Percentiles rank a stretch among this genome's conserved stretches.
These are phyloP conservation scores for Mucor indicus DNA, from an alignment of 371 early-diverging fungal genomes.

Conservation along the genomic window DNA sequence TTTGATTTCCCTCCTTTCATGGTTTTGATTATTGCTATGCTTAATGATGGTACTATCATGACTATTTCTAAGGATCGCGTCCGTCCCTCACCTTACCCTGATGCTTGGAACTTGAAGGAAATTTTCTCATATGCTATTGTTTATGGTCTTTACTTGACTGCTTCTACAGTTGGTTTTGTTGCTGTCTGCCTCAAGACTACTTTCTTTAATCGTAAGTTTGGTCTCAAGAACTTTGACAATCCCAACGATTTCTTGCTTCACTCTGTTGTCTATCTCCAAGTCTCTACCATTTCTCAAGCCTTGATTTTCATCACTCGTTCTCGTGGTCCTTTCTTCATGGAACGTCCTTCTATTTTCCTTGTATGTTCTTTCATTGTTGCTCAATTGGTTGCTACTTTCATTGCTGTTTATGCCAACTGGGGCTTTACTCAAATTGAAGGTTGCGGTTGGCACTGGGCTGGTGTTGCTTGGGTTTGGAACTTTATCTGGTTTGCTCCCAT, in stretches of 20 bases:
- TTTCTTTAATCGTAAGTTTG: conserved; percentile 48
- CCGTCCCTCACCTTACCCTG: conserved; percentile 52
- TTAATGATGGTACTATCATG: conserved; percentile 62
- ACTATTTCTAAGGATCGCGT: conserved; percentile 60
- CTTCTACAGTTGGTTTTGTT: conserved; percentile 53
- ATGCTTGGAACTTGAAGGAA: conserved; percentile 56
- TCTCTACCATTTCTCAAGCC: conserved; percentile 57
- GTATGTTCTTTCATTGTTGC: conserved; percentile 50
- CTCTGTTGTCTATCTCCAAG: conserved; percentile 56
- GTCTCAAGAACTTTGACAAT: conserved; percentile 19
- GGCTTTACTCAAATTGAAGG: conserved; percentile 55
- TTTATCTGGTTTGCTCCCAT: conserved; percentile 70
- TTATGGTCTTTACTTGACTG: conserved; percentile 53
- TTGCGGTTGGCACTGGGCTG: conserved; percentile 55
- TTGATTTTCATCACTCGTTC: conserved; percentile 61
- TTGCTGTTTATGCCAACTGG: conserved; percentile 61
- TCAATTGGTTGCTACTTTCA: conserved; percentile 56
- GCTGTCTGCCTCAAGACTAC: conserved; percentile 34
- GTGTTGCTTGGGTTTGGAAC: conserved; percentile 73
- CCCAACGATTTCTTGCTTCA: conserved; percentile 47
- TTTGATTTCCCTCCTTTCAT: conserved; percentile 64
- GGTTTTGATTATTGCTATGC: conserved; percentile 57
- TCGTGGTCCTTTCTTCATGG: conserved; percentile 49
- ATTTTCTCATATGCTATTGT: conserved; percentile 58
- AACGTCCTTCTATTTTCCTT: conserved; percentile 50